Base-by-base conservation (phyloP, 306 rosid genomes). In the Cyclanthera cordifolia region DNA sequence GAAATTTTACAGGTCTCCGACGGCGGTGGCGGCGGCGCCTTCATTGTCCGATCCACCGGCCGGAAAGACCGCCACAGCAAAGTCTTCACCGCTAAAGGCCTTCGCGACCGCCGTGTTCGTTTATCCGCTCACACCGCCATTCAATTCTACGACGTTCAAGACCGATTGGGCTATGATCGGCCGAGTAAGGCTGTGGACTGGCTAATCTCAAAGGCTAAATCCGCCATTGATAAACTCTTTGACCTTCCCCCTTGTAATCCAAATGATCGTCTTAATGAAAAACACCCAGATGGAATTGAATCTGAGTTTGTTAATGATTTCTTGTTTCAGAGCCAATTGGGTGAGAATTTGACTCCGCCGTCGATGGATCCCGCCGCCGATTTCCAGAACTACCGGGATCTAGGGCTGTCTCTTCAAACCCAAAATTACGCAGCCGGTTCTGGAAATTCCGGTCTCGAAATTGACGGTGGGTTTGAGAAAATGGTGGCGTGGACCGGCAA, bases 131-230 rank as follows among this genome's bases (percentile, higher is more conserved):
- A 83, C 56, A 85, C 90, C 3, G 87, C 90, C 17, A 85, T 85
- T 43, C 87, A 85, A 13, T 85, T 85, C 79, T 85, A 85, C 32
- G 90, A 85, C 65, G 85, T 85, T 51, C 90, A 85, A 53, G 90
- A 85, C 61, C 83, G 90, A 3, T 79, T 85, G 49, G 90, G 90
- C 68, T 85, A 79, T 52, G 90, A 85, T 68, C 70, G 87, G 6
- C 87, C 90, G 1, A 85, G 90, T 75, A 85, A 83, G 56, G 90
- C 90, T 2, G 87, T 85, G 8, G 90, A 83, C 27, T 86, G 88
- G 90, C 88, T 86, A 69, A 86, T 86, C 74, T 77, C 69, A 24
- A 82, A 78, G 51, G 90, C 90, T 0, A 74, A 76, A 28, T 73
- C 80, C 48, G 81, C 87, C 74, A 85, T 85, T 39, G 87, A 82